Evolutionary conservation across 1,139 yeast genomes (phyloP).

Genomic region (Citeromyces hawaiiensis): DNA sequence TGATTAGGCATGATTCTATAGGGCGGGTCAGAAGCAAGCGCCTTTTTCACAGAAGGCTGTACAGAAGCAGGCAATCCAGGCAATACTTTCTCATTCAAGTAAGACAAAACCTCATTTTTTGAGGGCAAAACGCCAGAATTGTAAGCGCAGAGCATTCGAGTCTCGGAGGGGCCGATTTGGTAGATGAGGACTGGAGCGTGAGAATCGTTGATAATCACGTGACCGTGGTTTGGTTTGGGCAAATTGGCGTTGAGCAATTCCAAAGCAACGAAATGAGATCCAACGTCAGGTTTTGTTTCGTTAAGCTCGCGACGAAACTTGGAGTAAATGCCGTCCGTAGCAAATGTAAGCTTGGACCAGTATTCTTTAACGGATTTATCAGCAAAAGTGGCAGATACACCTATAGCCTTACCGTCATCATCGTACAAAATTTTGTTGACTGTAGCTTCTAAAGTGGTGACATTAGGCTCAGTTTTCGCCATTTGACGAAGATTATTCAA

Average conservation of each 20-base stretch:
- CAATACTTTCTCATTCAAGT: slow-evolving; percentile 46
- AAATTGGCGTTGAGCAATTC: slow-evolving; percentile 58
- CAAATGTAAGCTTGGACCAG: slow-evolving; percentile 52
- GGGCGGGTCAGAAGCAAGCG: slow-evolving; percentile 33
- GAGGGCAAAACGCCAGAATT: slow-evolving; percentile 67
- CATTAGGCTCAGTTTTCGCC: slow-evolving; percentile 55
- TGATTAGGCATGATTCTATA: slow-evolving; percentile 92
- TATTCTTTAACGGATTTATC: slow-evolving; percentile 23
- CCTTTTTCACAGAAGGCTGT: slow-evolving; percentile 51
- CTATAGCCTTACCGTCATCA: slow-evolving; percentile 41
- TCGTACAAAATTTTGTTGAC: slow-evolving; percentile 51
- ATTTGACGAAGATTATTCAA: slow-evolving; percentile 62
- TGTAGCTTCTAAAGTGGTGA: slow-evolving; percentile 71
- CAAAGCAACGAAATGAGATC: slow-evolving; percentile 81
- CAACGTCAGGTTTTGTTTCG: slow-evolving; percentile 43
- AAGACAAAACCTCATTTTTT: slow-evolving; percentile 38
- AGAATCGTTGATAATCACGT: slow-evolving; percentile 63
- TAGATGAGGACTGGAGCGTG: slow-evolving; percentile 85
- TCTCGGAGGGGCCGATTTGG: slow-evolving; percentile 72
- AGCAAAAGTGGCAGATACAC: slow-evolving; percentile 42
- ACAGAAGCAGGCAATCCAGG: slow-evolving; percentile 56
- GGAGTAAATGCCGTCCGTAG: slow-evolving; percentile 92
- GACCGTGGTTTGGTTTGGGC: slow-evolving; percentile 73
- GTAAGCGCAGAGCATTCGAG: slow-evolving; percentile 84
- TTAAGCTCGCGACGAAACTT: slow-evolving; percentile 72